Evolutionary conservation across 2,329 filamentous ascomycete genomes (phyloP).

Genomic region (Hypoxylon sp.): DNA sequence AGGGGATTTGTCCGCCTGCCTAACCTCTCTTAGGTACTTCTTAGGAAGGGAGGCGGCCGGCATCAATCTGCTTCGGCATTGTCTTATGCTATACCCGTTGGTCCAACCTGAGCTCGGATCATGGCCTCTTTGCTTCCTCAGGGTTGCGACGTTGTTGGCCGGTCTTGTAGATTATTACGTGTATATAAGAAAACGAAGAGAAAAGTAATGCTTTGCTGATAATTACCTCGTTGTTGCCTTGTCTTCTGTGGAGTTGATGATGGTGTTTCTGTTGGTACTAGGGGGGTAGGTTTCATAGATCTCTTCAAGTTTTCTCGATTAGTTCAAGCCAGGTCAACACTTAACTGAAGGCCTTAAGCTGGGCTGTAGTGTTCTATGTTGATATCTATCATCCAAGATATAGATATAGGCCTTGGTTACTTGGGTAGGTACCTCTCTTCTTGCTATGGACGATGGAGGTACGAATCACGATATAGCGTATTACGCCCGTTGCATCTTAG

Average conservation of each 20-base stretch:
- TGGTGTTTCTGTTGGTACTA: background rate
- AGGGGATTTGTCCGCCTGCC: background rate
- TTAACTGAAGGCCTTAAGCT: background rate
- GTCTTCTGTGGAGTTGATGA: no score
- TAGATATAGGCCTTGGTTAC: background rate
- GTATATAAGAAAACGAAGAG: conserved; percentile 14
- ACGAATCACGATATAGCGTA: conserved; percentile 19
- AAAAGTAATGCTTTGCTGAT: conserved; percentile 13
- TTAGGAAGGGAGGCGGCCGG: background rate
- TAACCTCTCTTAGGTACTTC: background rate
- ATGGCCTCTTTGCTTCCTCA: background rate
- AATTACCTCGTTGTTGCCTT: background rate
- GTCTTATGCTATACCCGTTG: conserved; percentile 11
- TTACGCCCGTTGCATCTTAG: conserved; percentile 19
- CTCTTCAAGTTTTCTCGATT: no score
- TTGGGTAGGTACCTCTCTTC: conserved; percentile 2
- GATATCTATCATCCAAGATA: conserved; percentile 18
- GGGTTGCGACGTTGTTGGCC: conserved; percentile 4
- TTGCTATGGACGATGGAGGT: conserved; percentile 11
- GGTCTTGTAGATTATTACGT: conserved; percentile 28
- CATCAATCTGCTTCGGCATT: conserved; percentile 4
- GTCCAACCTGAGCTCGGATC: conserved; percentile 5
- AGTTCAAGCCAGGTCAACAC: no score
- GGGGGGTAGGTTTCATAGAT: no score
- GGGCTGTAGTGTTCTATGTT: background rate